Evolutionary conservation across 2,329 filamentous ascomycete genomes (phyloP).

Genomic region (Cercospora zeae-maydis): DNA sequence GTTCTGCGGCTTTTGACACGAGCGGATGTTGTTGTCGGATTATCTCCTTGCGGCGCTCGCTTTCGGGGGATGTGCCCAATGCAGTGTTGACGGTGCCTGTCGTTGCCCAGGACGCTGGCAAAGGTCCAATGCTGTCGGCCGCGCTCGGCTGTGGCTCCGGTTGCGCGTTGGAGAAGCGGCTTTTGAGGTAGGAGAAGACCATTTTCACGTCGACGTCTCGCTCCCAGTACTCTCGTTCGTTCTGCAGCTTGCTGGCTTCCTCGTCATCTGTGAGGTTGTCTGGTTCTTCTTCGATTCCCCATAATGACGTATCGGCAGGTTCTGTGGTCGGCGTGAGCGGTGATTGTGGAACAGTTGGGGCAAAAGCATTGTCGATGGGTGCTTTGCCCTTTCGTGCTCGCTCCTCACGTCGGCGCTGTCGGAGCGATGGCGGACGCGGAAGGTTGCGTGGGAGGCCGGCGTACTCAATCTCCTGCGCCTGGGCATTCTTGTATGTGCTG

Average conservation of each 20-base stretch:
- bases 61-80: conserved; percentile 52
- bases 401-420: conserved; percentile 27
- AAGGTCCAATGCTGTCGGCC: conserved; percentile 29
- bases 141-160: conserved; percentile 7
- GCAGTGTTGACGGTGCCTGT: conserved; percentile 36
- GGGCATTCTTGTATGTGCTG: conserved; percentile 67
- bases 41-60: conserved; percentile 72
- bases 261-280: conserved; percentile 34
- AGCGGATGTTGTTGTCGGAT: conserved; percentile 88
- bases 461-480: conserved; percentile 60
- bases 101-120: conserved; percentile 37
- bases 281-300: conserved; percentile 64
- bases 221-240: conserved; percentile 81
- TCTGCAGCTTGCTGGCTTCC: conserved; percentile 29
- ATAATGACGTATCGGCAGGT: conserved; percentile 53
- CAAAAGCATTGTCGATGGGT: conserved; percentile 30
- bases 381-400: conserved; percentile 14
- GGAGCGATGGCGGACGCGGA: conserved; percentile 25
- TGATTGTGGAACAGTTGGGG: conserved; percentile 33
- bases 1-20: conserved; percentile 55
- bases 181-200: conserved; percentile 82
- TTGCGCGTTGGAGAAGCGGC: conserved; percentile 59
- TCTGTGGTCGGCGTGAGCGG: conserved; percentile 30
- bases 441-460: conserved; percentile 61
- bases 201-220: conserved; percentile 85